Percentiles rank a stretch among this genome's conserved stretches.
Conservation (phyloP, 1,284 basidiomycete genomes). For the Microbotryomycetes sp. region DNA sequence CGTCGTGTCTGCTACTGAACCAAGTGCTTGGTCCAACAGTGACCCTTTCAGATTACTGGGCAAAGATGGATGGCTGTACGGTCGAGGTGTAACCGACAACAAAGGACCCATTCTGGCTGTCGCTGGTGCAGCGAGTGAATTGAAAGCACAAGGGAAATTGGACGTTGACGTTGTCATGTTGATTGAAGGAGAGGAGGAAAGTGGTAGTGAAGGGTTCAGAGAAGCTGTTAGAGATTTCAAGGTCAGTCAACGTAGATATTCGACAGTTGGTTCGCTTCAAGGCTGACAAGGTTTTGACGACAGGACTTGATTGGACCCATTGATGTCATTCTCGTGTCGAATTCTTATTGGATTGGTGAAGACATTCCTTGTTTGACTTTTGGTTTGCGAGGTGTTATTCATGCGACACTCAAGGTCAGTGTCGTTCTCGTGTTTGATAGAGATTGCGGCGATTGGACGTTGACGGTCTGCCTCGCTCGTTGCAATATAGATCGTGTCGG, state of each 20-base stretch:
- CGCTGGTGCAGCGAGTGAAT: conserved; percentile 77
- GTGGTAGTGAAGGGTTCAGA: conserved; percentile 76
- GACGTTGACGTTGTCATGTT: conserved; percentile 83
- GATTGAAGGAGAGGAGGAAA: conserved; percentile 94
- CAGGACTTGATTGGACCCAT: conserved; percentile 72
- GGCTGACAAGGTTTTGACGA: no score
- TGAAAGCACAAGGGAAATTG: conserved; percentile 65
- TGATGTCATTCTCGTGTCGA: conserved; percentile 76
- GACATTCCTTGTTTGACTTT: conserved; percentile 93
- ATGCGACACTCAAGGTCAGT: conserved; percentile 60
- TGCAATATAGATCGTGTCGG: conserved; percentile 31
- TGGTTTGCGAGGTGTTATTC: conserved; percentile 78
- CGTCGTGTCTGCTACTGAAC: conserved; percentile 66
- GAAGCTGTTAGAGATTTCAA: conserved; percentile 68
- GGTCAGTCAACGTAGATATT: conserved; percentile 52
- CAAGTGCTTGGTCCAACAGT: conserved; percentile 60
- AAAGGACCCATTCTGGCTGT: conserved; percentile 81
- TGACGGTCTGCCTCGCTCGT: neutral
- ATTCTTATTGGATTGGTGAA: conserved; percentile 95
- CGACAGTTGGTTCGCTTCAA: no score
- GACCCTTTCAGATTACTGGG: conserved; percentile 79
- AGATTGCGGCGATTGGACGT: conserved; percentile 35
- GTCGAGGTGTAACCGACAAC: conserved; percentile 63
- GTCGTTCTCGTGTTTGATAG: neutral
- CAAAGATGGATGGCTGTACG: conserved; percentile 86